Base-by-base conservation (phyloP, 2,329 filamentous ascomycete species). In the Fusarium lyarnte region DNA sequence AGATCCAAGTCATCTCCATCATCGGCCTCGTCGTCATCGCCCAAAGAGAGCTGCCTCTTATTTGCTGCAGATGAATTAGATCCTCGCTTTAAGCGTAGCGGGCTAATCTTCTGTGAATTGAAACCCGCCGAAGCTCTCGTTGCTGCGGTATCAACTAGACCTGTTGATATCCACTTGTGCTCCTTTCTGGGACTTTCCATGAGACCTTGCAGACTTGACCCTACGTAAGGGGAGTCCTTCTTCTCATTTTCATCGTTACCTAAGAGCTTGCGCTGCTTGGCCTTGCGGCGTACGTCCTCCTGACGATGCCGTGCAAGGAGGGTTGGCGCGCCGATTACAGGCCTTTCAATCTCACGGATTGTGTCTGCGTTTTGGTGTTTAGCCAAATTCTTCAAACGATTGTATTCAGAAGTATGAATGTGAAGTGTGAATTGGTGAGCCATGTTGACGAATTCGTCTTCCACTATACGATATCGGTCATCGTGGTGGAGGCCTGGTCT, bases 401-500 rank as follows among this genome's bases (percentile, higher is more conserved):
- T 85, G 78, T 95, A 95, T 79, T 94, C 93, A 21, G 90, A 92
- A n/a, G 90, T 88, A 78, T 95, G 93, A 4, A 95, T 86, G 79
- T 94, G 92, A 9, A 87, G 87, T 0, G 93, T 95, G 80, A 93
- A 95, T 6, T 85, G 83, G 58, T 89, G 88, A 0, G 93, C 93
- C 0, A 90, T 88, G 21, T 87, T 83, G 25, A 92, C 82, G 70
- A 96, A 89, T 74, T 95, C 93, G 75, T 96, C 93, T 80, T 95
- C 93, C 1, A 96, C 93, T 92, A 95, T 95, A 76, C 93, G 91
- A 80, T 89, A 95, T 60, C 82, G 83, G 78, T 95, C 92, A 79
- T 96, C 93, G n/a, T 86, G 81, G 8, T 87, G 84, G n/a, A 87
- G 80, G 6, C 90, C 91, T 51, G 89, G 85, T 5, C 85, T 83